Percentiles rank a stretch among this genome's conserved stretches.
Evolutionary conservation across 495 filamentous ascomycete species (phyloP).

Genomic region (Xylaria sp.): DNA sequence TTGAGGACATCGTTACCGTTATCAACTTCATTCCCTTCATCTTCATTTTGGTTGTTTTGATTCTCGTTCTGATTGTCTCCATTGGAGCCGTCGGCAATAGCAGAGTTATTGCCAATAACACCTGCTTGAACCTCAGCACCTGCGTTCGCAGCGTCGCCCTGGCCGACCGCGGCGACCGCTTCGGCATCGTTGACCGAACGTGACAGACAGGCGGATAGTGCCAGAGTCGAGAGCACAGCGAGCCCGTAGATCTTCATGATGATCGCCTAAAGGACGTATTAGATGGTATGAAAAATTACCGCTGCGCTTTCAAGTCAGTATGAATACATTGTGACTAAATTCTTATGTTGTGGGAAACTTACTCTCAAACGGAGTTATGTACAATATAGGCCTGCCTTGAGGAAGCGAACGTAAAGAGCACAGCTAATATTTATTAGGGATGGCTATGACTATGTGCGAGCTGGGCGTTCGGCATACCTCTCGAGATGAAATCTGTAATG

Average conservation of each 20-base stretch:
- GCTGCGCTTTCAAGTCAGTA: slow-evolving; percentile 23
- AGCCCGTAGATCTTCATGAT: slow-evolving; percentile 37
- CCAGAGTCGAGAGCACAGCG: slow-evolving; percentile 35
- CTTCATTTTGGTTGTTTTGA: slow-evolving; percentile 22
- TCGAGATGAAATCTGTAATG: background rate
- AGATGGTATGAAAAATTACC: slow-evolving; percentile 26
- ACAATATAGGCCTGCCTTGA: background rate
- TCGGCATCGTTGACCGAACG: slow-evolving; percentile 28
- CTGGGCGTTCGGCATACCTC: slow-evolving; percentile 10
- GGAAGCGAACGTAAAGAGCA: slow-evolving; percentile 37
- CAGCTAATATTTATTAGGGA: slow-evolving; percentile 34
- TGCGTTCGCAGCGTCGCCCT: slow-evolving; percentile 10
- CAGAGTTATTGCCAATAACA: slow-evolving; percentile 31
- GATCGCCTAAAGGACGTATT: background rate
- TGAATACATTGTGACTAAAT: background rate
- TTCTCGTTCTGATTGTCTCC: slow-evolving; percentile 27
- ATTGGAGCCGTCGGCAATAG: slow-evolving; percentile 30
- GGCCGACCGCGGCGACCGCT: slow-evolving; percentile 6
- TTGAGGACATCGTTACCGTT: slow-evolving; percentile 20
- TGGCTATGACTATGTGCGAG: background rate
- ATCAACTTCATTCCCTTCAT: slow-evolving; percentile 24
- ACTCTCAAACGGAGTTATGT: slow-evolving; percentile 37
- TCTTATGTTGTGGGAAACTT: background rate
- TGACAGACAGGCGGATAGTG: slow-evolving; percentile 38
- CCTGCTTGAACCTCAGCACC: background rate